Conservation (phyloP, 2,329 filamentous ascomycete genomes). For the Aspergillus viridinutans region DNA sequence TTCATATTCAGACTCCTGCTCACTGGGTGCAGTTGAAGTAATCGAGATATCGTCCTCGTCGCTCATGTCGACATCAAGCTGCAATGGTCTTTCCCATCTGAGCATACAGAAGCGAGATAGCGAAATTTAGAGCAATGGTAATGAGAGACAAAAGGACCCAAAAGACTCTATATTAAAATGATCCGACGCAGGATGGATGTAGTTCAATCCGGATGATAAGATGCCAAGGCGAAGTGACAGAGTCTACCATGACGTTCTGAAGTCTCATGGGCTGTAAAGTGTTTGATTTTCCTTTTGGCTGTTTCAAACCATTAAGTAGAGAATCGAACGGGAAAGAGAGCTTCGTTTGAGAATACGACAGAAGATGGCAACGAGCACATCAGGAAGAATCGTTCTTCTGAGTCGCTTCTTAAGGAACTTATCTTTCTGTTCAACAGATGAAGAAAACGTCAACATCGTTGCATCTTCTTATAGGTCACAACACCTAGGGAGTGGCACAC, state of each 20-base stretch:
- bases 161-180: not conserved
- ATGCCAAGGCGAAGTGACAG: not conserved
- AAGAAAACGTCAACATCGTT: not conserved
- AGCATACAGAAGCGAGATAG: not conserved
- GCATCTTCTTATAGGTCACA: not conserved
- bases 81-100: slow-evolving; percentile 1
- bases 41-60: slow-evolving; percentile 53
- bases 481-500: not conserved
- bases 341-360: not conserved
- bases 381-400: not conserved
- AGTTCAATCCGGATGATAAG: not conserved
- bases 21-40: slow-evolving; percentile 48
- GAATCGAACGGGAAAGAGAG: not conserved
- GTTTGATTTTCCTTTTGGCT: not conserved
- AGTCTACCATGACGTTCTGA: not conserved
- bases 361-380: not conserved
- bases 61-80: slow-evolving; percentile 12
- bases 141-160: not conserved
- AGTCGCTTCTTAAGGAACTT: not conserved
- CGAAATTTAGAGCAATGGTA: not conserved
- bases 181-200: not conserved
- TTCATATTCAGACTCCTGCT: slow-evolving; percentile 48
- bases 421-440: not conserved
- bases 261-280: not conserved
- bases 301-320: not conserved